Percentiles rank a stretch among this genome's conserved stretches.
These are phyloP conservation scores for Annulohypoxylon stygium DNA, from an alignment of 495 filamentous ascomycete genomes.

Conservation along the genomic window DNA sequence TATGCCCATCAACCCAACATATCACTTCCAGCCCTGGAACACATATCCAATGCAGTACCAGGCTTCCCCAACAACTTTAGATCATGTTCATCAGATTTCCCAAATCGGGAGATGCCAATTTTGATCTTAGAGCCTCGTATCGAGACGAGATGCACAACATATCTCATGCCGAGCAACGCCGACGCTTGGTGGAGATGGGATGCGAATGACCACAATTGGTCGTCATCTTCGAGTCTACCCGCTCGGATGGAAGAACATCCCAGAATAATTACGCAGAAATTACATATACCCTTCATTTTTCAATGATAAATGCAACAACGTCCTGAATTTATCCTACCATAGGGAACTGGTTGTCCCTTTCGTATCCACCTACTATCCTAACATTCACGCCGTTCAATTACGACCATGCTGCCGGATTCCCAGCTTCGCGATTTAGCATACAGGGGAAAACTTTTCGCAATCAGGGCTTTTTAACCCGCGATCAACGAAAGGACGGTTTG, in stretches of 20 bases:
- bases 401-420: conserved; percentile 9
- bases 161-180: conserved; percentile 30
- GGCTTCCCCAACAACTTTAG: conserved; percentile 25
- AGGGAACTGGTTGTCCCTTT: not conserved
- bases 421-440: not conserved
- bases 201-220: conserved; percentile 14
- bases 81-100: conserved; percentile 20
- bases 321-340: not conserved
- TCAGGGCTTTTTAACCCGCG: not conserved
- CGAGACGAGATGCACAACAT: conserved; percentile 19
- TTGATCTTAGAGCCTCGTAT: conserved; percentile 17
- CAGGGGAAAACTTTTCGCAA: not conserved
- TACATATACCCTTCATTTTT: not conserved
- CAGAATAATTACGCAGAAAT: not conserved
- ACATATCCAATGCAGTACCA: conserved; percentile 49
- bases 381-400: conserved; percentile 14
- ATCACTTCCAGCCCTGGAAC: conserved; percentile 48
- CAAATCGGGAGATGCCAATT: conserved; percentile 37
- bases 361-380: not conserved
- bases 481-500: not conserved
- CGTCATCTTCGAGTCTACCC: conserved; percentile 24
- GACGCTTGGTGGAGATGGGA: conserved; percentile 4
- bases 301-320: not conserved
- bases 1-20: conserved; percentile 44
- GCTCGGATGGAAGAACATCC: not conserved